Conservation (phyloP, 2,329 filamentous ascomycete genomes). For the Penicillium paneum region DNA sequence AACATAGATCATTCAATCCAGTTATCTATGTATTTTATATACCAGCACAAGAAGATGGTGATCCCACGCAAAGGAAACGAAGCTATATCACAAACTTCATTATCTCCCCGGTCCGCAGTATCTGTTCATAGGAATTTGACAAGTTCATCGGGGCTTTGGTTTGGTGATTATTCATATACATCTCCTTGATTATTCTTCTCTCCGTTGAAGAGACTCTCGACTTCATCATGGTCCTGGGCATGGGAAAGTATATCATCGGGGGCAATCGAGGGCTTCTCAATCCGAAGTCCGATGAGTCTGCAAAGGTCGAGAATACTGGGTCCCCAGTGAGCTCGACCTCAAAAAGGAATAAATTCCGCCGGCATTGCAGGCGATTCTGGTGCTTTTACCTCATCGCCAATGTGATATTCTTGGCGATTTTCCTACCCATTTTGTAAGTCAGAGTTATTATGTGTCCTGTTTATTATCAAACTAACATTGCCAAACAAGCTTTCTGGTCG, state of each 20-base stretch:
- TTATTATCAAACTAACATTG: not conserved
- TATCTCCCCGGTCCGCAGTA: not conserved
- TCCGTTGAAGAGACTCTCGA: not conserved
- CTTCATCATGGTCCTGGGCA: not conserved
- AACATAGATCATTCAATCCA: not conserved
- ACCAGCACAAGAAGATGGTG: not conserved
- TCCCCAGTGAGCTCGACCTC: constrained; percentile 12
- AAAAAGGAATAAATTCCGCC: constrained; percentile 36
- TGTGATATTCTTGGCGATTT: constrained; percentile 45
- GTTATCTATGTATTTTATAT: not conserved
- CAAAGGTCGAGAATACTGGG: constrained; percentile 11
- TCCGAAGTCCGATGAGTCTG: constrained; percentile 3
- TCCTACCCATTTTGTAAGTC: constrained; percentile 49
- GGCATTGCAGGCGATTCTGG: constrained; percentile 46
- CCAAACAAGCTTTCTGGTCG: constrained; percentile 44
- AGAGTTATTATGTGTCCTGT: no score
- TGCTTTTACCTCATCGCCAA: constrained; percentile 45
- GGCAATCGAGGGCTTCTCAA: constrained; percentile 15
- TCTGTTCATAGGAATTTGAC: constrained; percentile 3
- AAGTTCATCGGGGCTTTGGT: not conserved
- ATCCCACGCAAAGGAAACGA: constrained; percentile 2
- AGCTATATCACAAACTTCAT: not conserved
- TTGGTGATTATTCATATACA: constrained; percentile 1
- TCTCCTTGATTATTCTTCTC: not conserved
- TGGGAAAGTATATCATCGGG: constrained; percentile 14